These are phyloP conservation scores for Eucalyptus grandis DNA, from an alignment of 345 rosid genomes.

Conservation along the genomic window DNA sequence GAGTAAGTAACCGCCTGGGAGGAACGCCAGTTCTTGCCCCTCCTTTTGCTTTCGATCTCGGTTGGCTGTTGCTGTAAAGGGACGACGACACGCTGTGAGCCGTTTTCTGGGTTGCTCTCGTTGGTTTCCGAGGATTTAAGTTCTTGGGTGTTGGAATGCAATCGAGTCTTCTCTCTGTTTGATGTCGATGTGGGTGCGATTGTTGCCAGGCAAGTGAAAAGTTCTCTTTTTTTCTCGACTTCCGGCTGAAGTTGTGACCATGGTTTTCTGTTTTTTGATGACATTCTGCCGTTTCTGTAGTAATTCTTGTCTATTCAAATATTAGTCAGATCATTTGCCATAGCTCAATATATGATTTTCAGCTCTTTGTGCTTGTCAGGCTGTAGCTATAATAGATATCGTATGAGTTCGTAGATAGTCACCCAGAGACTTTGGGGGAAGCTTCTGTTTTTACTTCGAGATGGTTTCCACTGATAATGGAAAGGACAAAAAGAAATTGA, in stretches of 20 bases:
- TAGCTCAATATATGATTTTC: background rate
- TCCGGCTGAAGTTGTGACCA: background rate
- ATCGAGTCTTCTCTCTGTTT: background rate
- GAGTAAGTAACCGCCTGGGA: background rate
- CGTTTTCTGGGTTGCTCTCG: background rate
- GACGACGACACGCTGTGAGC: background rate
- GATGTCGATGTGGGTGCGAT: background rate
- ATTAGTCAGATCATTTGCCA: background rate
- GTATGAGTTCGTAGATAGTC: background rate
- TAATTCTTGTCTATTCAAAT: background rate
- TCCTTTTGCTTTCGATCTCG: background rate
- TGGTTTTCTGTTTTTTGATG: background rate
- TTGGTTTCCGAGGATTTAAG: background rate
- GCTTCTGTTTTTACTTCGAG: background rate
- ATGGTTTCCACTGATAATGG: conserved; percentile 39
- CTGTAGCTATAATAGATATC: background rate
- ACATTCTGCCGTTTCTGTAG: background rate
- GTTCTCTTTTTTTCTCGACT: background rate
- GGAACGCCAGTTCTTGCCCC: background rate
- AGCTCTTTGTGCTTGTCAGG: background rate
- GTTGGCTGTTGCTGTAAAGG: background rate
- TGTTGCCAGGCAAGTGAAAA: background rate
- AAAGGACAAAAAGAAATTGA: conserved; percentile 22
- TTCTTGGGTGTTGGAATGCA: background rate
- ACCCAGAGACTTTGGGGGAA: background rate